Conservation (phyloP, 176 grass and related monocot genomes). For the Carex myosuroides region DNA sequence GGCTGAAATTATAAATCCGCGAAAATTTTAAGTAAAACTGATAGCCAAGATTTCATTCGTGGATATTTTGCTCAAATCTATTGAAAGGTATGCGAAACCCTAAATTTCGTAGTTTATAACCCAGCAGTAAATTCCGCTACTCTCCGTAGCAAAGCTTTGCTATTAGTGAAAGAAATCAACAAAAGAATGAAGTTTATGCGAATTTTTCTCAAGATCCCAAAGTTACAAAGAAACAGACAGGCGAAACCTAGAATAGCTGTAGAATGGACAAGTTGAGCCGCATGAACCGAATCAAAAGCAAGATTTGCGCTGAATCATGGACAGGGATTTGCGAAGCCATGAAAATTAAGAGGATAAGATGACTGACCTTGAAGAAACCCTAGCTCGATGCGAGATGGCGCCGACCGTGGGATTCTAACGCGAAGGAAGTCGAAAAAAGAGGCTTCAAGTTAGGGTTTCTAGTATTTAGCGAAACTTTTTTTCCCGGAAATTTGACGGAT, state of each 20-base stretch:
- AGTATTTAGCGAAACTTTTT: background rate
- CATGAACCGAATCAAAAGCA: background rate
- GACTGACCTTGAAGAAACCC: constrained; percentile 9
- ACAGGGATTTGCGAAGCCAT: background rate
- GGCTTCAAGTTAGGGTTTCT: constrained; percentile 1
- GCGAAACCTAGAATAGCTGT: background rate
- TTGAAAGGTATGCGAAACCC: background rate
- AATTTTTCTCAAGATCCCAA: background rate
- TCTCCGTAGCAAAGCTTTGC: background rate
- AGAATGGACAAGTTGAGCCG: background rate
- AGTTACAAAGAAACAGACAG: background rate
- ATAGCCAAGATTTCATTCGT: background rate
- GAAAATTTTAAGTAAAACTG: background rate
- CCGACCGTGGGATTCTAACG: background rate
- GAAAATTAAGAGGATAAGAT: background rate
- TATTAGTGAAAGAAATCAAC: background rate
- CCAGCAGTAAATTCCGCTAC: background rate
- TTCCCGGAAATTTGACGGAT: background rate
- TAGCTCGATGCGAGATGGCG: background rate
- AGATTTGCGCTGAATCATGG: background rate
- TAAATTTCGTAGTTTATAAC: background rate
- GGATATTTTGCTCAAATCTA: background rate
- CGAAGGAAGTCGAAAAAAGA: background rate
- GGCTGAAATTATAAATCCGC: background rate
- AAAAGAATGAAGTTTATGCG: background rate